These are phyloP conservation scores for Capsella bursapastoris DNA, from an alignment of 345 rosid genomes.

Conservation along the genomic window DNA sequence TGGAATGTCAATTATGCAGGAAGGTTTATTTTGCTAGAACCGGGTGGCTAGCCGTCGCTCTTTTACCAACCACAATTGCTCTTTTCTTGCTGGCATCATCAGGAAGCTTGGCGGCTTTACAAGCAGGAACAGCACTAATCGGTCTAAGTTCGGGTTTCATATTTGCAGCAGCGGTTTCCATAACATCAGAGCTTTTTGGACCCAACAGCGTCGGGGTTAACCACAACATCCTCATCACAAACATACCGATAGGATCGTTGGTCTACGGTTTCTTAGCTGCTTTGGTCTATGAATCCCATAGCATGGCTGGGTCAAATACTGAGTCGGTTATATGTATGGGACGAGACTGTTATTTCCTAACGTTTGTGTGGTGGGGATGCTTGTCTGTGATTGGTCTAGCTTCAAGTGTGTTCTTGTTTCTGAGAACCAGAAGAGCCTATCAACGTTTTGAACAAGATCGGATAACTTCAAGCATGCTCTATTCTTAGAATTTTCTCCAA, in stretches of 20 bases:
- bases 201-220: slow-evolving; percentile 88
- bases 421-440: slow-evolving; percentile 82
- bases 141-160: slow-evolving; percentile 94
- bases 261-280: slow-evolving; percentile 85
- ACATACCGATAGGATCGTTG: slow-evolving; percentile 86
- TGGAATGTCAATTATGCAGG: slow-evolving; percentile 51
- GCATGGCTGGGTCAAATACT: slow-evolving; percentile 24
- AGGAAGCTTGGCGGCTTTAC: slow-evolving; percentile 54
- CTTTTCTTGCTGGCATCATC: slow-evolving; percentile 71
- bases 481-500: not conserved
- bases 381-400: slow-evolving; percentile 69
- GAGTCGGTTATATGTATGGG: slow-evolving; percentile 71
- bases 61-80: slow-evolving; percentile 80
- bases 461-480: slow-evolving; percentile 39
- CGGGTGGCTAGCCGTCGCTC: slow-evolving; percentile 88
- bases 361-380: slow-evolving; percentile 93
- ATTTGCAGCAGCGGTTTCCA: slow-evolving; percentile 90
- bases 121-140: slow-evolving; percentile 65
- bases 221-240: slow-evolving; percentile 95
- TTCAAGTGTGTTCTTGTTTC: slow-evolving; percentile 66
- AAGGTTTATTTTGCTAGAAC: slow-evolving; percentile 93
- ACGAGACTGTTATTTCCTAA: slow-evolving; percentile 69
- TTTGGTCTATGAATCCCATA: slow-evolving; percentile 72
- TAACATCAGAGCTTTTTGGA: slow-evolving; percentile 91
- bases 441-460: slow-evolving; percentile 73